Conservation (phyloP, 495 filamentous ascomycete genomes). For the Pyrenula massariospora region DNA sequence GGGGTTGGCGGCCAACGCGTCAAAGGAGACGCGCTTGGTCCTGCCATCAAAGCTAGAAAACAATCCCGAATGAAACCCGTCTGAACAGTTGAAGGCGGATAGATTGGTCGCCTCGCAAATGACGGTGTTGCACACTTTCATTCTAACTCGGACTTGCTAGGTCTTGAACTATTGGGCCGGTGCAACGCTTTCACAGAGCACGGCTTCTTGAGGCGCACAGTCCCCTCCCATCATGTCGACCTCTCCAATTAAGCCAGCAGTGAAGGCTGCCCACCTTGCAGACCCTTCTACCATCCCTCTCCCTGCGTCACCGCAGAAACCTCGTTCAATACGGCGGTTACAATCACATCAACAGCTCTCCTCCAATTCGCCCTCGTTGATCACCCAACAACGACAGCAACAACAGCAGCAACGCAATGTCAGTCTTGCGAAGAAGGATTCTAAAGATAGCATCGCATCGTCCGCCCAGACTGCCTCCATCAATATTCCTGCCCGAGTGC, state of each 20-base stretch:
- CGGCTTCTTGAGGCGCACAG: not conserved
- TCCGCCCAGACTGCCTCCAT: conserved; percentile 15
- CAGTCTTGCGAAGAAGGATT: conserved; percentile 11
- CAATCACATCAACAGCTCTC: conserved; percentile 40
- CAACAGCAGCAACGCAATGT: conserved; percentile 16
- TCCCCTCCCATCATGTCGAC: not conserved
- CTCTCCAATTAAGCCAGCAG: not conserved
- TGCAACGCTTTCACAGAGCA: not conserved
- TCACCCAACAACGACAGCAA: conserved; percentile 37
- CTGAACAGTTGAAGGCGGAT: not conserved
- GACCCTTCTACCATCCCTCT: conserved; percentile 21
- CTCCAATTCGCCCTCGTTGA: conserved; percentile 20
- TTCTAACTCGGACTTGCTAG: not conserved
- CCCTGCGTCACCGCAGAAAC: conserved; percentile 32
- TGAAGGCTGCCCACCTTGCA: not conserved
- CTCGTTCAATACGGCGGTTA: conserved; percentile 38
- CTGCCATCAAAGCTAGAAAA: not conserved
- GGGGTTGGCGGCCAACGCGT: not conserved
- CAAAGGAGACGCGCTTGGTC: not conserved
- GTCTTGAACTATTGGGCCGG: not conserved
- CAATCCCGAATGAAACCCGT: not conserved
- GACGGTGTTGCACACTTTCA: too few relatives aligned
- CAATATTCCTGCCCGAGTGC: conserved; percentile 10
- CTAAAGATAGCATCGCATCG: conserved; percentile 3
- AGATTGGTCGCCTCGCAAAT: not conserved